phyloP scores from a whole-genome alignment of 2,329 filamentous ascomycete genomes.

The Arthroderma sp. region DNA sequence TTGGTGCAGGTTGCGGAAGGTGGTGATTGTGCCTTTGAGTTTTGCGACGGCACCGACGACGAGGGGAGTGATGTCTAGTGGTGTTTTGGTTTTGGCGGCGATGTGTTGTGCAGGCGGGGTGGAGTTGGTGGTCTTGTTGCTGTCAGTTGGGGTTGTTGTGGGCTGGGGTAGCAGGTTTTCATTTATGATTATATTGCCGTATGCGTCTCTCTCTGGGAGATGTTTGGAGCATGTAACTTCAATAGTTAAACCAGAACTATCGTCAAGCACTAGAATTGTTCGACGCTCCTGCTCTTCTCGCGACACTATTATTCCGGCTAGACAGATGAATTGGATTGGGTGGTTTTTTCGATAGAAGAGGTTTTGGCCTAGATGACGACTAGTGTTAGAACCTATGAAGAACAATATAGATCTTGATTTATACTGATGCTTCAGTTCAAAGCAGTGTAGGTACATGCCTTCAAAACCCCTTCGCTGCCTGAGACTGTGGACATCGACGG shows the following conservation, averaged over 20 bases:
- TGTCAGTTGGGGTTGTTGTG: not conserved
- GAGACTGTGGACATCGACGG: constrained; percentile 42
- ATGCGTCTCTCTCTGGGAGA: no score
- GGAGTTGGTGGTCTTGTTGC: no score
- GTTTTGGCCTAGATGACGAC: constrained; percentile 33
- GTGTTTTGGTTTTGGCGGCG: constrained; percentile 14
- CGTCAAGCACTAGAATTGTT: constrained; percentile 44
- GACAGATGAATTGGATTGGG: constrained; percentile 60
- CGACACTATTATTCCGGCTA: constrained; percentile 57
- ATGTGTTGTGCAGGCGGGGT: constrained; percentile 1
- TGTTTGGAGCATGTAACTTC: constrained; percentile 38
- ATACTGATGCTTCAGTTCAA: not conserved
- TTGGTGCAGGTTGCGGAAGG: constrained; percentile 39
- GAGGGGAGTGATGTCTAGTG: constrained; percentile 35
- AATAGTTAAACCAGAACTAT: constrained; percentile 46
- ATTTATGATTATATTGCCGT: no score
- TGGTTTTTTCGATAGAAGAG: constrained; percentile 58
- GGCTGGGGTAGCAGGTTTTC: not conserved
- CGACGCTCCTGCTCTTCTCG: constrained; percentile 42
- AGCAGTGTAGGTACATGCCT: constrained; percentile 26
- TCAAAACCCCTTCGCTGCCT: constrained; percentile 36
- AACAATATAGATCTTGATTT: not conserved
- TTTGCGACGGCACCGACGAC: constrained; percentile 41
- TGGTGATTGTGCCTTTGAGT: constrained; percentile 43
- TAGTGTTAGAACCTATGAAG: not conserved